Evolutionary conservation across 2,329 filamentous ascomycete genomes (phyloP).

Genomic region (Exutisphaerella laricina): DNA sequence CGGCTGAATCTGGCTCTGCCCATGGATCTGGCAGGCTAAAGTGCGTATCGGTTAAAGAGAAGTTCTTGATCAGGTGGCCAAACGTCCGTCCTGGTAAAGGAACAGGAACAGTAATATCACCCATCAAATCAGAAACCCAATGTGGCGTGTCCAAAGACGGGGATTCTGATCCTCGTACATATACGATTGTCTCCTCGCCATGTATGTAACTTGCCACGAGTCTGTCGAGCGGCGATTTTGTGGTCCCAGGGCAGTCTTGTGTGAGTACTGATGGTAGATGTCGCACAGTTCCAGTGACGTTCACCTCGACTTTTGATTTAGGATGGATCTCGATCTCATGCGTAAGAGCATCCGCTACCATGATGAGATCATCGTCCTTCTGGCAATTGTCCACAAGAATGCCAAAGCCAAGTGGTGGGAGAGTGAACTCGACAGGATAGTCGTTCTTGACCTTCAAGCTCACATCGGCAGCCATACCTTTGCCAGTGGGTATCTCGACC

Average conservation of each 20-base stretch:
- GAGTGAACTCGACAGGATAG: constrained; percentile 68
- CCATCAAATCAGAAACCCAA: constrained; percentile 77
- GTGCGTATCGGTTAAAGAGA: constrained; percentile 77
- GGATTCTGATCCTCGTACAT: constrained; percentile 69
- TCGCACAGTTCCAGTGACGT: constrained; percentile 65
- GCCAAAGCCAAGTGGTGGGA: constrained; percentile 78
- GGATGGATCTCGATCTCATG: constrained; percentile 62
- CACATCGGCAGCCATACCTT: constrained; percentile 74
- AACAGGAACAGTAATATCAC: constrained; percentile 75
- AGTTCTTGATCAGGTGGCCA: constrained; percentile 79
- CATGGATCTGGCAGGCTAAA: constrained; percentile 78
- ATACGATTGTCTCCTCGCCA: constrained; percentile 71
- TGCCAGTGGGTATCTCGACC: constrained; percentile 49
- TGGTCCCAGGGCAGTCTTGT: constrained; percentile 65
- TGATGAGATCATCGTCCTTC: constrained; percentile 64
- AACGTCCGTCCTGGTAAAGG: constrained; percentile 77
- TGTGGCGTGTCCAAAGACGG: constrained; percentile 63
- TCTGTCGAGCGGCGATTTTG: constrained; percentile 76
- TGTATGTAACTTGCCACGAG: constrained; percentile 77
- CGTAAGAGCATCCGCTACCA: constrained; percentile 70
- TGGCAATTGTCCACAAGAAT: constrained; percentile 79
- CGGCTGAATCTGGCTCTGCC: constrained; percentile 67
- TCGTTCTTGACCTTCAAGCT: constrained; percentile 66
- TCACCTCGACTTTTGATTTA: constrained; percentile 59
- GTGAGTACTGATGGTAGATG: constrained; percentile 70